These are phyloP conservation scores for Dendrothele bispora DNA, from an alignment of 768 basidiomycete genomes.

Conservation along the genomic window DNA sequence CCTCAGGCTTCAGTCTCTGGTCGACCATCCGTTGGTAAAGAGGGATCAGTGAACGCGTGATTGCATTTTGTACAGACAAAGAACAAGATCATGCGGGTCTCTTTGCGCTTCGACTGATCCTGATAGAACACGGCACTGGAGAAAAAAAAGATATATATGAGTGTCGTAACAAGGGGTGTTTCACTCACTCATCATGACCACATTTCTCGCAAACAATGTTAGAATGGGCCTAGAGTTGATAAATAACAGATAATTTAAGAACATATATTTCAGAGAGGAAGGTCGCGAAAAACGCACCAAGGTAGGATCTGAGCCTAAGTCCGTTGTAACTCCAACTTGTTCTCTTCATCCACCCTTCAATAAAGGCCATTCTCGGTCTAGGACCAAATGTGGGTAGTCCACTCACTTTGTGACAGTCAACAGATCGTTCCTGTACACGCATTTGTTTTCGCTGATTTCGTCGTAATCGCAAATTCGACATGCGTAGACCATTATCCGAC, in stretches of 20 bases:
- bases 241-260: conserved; percentile 4
- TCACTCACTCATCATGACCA: conserved; percentile 74
- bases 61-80: conserved; percentile 87
- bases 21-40: conserved; percentile 50
- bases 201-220: conserved; percentile 84
- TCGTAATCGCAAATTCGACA: conserved; percentile 90
- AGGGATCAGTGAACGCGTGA: conserved; percentile 72
- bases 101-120: conserved; percentile 95
- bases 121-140: conserved; percentile 92
- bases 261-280: background rate
- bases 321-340: conserved; percentile 88
- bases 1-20: no score
- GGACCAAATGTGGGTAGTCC: background rate
- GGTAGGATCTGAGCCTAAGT: conserved; percentile 87
- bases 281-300: conserved; percentile 47
- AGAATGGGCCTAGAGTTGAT: conserved; percentile 66
- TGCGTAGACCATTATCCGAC: conserved; percentile 84
- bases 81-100: conserved; percentile 93
- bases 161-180: background rate
- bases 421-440: conserved; percentile 92
- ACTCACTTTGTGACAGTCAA: conserved; percentile 86
- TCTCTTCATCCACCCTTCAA: conserved; percentile 55
- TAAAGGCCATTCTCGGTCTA: background rate
- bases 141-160: background rate
- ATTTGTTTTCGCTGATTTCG: conserved; percentile 82